Evolutionary conservation across 2,329 filamentous ascomycete genomes (phyloP), one percentile per base, ranked within the genome.

Genomic region (Stemphylium beticola): DNA sequence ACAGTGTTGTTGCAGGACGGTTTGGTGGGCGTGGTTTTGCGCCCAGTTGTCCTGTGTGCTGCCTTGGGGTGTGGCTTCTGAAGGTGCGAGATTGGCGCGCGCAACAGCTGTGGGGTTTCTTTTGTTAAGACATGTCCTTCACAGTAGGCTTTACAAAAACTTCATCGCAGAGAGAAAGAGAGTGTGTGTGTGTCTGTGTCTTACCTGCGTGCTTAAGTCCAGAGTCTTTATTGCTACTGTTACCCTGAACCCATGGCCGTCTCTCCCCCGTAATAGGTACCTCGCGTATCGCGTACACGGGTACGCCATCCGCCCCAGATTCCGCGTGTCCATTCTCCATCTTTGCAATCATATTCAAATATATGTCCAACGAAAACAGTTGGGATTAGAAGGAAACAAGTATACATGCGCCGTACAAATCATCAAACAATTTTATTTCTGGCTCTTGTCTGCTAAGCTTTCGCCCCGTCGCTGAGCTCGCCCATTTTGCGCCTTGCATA

Each of bases 1-100:
- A 61, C 77, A 77, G 65, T 85, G 83, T 61, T 85, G 82, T 62
- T 83, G 80, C 3, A 85, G 74, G 11, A 83, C 69, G 4, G 75
- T 76, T 60, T 80, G 71, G 48, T 79, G 67, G 0, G 72, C 55
- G 58, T 81, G 75, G 0, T 69, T 61, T 18, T 62, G 54, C 2
- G 75, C 68, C 69, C 76, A 81, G 48, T 72, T 63, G 37, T 68
- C 64, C n/a, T 74, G 60, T 0, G 67, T 70, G 0, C 78, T 81
- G 32, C 79, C 79, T 51, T 79, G 55, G 2, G 79, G 79, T 10
- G 61, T 55, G 48, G 78, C 71, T 6, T 65, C 55, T 8, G 76
- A 74, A 2, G 77, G 69, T 15, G 79, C 79, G 42, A 77, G 53
- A 45, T 76, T 80, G 20, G 72, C 78, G 49, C 78, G 72, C 3